Evolutionary conservation across 2,329 filamentous ascomycete genomes (phyloP).

Genomic region (Fusarium agapanthi): DNA sequence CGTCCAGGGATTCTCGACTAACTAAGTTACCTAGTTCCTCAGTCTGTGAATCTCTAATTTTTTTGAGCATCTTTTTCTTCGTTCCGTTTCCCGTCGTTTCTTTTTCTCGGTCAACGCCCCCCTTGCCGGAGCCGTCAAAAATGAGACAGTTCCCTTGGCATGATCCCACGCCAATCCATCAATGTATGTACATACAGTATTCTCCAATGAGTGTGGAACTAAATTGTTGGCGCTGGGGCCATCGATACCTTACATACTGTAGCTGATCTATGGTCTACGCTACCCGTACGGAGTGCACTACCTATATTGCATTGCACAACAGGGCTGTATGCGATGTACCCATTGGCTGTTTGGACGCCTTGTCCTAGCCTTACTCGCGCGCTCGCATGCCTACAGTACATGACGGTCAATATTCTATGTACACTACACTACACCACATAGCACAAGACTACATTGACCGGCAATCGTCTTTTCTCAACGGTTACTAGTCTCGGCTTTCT

Average conservation of each 20-base stretch:
- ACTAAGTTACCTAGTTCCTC: background rate
- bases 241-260: background rate
- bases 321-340: constrained; percentile 3
- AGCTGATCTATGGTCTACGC: constrained; percentile 2
- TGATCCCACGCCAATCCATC: constrained; percentile 40
- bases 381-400: background rate
- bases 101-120: constrained; percentile 16
- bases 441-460: constrained; percentile 14
- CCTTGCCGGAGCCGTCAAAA: constrained; percentile 33
- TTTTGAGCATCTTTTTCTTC: background rate
- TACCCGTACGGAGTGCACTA: background rate
- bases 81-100: background rate
- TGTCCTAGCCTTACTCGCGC: constrained; percentile 30
- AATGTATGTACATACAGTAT: background rate
- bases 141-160: constrained; percentile 40
- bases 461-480: constrained; percentile 24
- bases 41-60: background rate
- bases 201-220: constrained; percentile 19
- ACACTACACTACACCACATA: constrained; percentile 6
- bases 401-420: constrained; percentile 25
- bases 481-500: constrained; percentile 31
- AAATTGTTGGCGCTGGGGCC: constrained; percentile 1
- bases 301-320: constrained; percentile 5
- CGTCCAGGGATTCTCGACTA: constrained; percentile 4
- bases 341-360: constrained; percentile 20